Percentiles rank a stretch among this genome's conserved stretches.
phyloP scores from a whole-genome alignment of 352 stramenopile species.

The Thalassiosira exigua region DNA sequence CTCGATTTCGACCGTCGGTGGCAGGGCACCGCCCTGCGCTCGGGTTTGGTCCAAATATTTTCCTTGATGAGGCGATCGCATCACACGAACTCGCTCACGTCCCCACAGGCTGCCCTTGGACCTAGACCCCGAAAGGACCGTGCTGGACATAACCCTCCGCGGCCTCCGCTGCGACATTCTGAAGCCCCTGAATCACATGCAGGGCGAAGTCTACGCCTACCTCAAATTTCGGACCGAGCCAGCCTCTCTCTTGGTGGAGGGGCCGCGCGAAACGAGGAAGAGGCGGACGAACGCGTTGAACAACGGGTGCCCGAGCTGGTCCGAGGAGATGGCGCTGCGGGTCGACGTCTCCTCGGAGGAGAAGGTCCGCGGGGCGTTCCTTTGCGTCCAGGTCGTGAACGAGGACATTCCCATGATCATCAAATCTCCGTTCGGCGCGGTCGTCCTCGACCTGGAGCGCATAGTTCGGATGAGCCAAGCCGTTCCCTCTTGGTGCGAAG shows the following conservation, averaged over 20 bases:
- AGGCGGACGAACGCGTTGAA: neutral
- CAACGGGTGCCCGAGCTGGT: conserved; percentile 1
- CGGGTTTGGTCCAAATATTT: conserved; percentile 1
- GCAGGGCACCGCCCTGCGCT: neutral
- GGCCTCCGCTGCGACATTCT: too few species aligned
- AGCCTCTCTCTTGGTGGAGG: too few species aligned
- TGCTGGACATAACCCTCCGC: too few species aligned
- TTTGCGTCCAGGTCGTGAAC: conserved; percentile 5
- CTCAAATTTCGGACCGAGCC: too few species aligned
- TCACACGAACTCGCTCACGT: too few species aligned
- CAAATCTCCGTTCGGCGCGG: neutral
- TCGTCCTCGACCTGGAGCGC: conserved; percentile 12
- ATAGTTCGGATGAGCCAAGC: neutral
- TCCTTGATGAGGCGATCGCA: too few species aligned
- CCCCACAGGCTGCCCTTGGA: too few species aligned
- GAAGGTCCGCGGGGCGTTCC: neutral
- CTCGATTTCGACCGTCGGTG: too few species aligned
- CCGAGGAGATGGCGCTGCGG: neutral
- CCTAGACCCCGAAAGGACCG: too few species aligned
- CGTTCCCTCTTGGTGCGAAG: too few species aligned
- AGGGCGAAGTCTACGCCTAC: too few species aligned
- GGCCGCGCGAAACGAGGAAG: conserved; percentile 13
- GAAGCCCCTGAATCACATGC: too few species aligned
- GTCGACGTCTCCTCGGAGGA: conserved; percentile 1
- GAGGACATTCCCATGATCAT: conserved; percentile 4